Base-by-base conservation (phyloP, 2,329 filamentous ascomycete genomes). In the Colletotrichum truncatum region DNA sequence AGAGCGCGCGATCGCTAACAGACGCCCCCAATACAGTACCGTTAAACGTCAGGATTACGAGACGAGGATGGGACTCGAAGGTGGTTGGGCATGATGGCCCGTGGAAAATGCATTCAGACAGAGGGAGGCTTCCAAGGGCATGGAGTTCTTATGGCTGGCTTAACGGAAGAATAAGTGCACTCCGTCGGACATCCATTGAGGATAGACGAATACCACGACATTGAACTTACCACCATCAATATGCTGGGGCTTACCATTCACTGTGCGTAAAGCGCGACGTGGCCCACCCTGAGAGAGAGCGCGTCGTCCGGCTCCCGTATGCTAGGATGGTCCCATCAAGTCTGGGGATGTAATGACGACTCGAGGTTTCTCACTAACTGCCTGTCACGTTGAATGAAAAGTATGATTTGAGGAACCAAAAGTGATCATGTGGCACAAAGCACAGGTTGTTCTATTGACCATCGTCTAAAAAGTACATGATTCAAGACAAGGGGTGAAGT, bases 201-300 rank as follows among this genome's bases (percentile, higher is more conserved):
- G 74, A 78, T 81, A 81, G 78, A 80, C 76, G 73, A 81, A 79
- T 79, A 77, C 75, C 73, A 79, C 75, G 77, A 71, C 75, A 78
- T 75, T 78, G 76, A 72, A 76, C 70, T 73, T 62, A 61, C 48
- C 62, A 64, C 55, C 62, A 61, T 43, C 34, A 36, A 43, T 32
- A 51, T 45, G 12, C 21, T 34, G 32, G 62, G 39, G 32, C 34
- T 26, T 53, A 11, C 41, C 46, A 55, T 18, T 25, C 41, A 48
- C 25, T 34, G 41, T 55, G 59, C 53, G 59, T 51, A 34, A 51
- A 43, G 53, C 53, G 45, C 53, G 53, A 49, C 43, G 21, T 21
- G 23, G 25, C 34, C 36, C 34, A 26, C 45, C n/a, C n/a, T n/a
- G n/a, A n/a, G 45, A 58, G 21, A 58, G 16, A 36, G 48, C 46